A percentile compares a stretch with the other conserved stretches of the same genome.
Conservation (phyloP, 345 rosid genomes). For the Geranium brycei region DNA sequence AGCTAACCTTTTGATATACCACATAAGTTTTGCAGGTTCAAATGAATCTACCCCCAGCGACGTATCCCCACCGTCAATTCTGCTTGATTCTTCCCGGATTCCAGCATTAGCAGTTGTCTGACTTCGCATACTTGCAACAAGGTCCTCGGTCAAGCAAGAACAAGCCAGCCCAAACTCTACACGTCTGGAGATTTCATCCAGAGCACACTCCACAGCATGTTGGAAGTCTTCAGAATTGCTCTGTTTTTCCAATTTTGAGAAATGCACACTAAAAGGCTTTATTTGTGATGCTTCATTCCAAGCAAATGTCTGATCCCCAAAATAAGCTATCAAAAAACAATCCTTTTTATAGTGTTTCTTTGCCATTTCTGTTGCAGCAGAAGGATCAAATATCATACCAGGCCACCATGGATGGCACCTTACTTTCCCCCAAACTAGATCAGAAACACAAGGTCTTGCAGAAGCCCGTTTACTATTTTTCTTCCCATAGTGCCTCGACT, state of each 20-base stretch:
- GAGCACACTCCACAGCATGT: slow-evolving; percentile 51
- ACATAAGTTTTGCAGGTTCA: slow-evolving; percentile 40
- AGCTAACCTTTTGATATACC: slow-evolving; percentile 35
- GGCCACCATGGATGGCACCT: slow-evolving; percentile 97
- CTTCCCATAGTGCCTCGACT: slow-evolving; percentile 5
- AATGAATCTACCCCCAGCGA: slow-evolving; percentile 32
- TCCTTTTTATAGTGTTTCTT: slow-evolving; percentile 46
- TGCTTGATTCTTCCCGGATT: slow-evolving; percentile 29
- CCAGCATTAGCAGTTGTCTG: slow-evolving; percentile 52
- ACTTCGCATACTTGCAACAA: slow-evolving; percentile 24
- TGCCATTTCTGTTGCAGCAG: slow-evolving; percentile 45
- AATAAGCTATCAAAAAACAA: slow-evolving; percentile 43
- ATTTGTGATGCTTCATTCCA: slow-evolving; percentile 51
- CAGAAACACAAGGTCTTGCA: slow-evolving; percentile 20
- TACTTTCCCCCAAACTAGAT: slow-evolving; percentile 85
- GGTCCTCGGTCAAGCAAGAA: slow-evolving; percentile 44
- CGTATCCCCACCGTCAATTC: slow-evolving; percentile 34
- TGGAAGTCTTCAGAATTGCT: slow-evolving; percentile 29
- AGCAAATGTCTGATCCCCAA: slow-evolving; percentile 64
- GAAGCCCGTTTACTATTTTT: slow-evolving; percentile 8
- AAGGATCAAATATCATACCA: slow-evolving; percentile 52
- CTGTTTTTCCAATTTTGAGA: slow-evolving; percentile 53
- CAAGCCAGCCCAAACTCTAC: slow-evolving; percentile 63
- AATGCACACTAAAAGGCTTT: slow-evolving; percentile 51
- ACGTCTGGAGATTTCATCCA: slow-evolving; percentile 68